Percentiles rank a stretch among this genome's conserved stretches.
Conservation (phyloP, 2,329 filamentous ascomycete species). For the Conoideocrella luteorostrata region DNA sequence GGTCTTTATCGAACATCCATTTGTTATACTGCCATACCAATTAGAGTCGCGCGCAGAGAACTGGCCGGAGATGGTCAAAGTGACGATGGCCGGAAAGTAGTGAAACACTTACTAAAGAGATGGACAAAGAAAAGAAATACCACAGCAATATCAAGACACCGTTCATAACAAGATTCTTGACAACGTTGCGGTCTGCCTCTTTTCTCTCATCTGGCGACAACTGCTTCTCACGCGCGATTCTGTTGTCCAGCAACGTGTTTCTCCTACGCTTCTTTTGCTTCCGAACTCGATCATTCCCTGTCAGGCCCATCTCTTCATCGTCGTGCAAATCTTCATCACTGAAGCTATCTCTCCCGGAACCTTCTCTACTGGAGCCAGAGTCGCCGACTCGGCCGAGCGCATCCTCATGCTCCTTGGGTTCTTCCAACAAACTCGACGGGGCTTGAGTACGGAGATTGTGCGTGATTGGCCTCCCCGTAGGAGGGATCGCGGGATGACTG, state of each 20-base stretch:
- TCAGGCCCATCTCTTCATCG: conserved; percentile 86
- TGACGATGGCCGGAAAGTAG: neutral
- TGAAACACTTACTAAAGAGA: conserved; percentile 66
- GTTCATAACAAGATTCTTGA: conserved; percentile 66
- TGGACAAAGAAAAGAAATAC: conserved; percentile 87
- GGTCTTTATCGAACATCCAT: conserved; percentile 92
- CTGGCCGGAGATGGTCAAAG: too few relatives aligned
- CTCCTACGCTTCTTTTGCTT: conserved; percentile 60
- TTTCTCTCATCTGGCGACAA: conserved; percentile 67
- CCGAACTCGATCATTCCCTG: conserved; percentile 62
- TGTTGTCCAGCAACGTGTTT: conserved; percentile 63
- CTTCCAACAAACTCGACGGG: conserved; percentile 24
- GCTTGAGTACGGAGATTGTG: conserved; percentile 9
- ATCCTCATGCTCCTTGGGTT: conserved; percentile 34
- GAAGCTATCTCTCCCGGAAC: conserved; percentile 45
- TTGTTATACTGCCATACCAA: conserved; percentile 76
- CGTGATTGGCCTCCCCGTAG: conserved; percentile 12
- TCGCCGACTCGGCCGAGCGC: conserved; percentile 9
- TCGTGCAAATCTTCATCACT: conserved; percentile 71
- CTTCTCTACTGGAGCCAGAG: conserved; percentile 17
- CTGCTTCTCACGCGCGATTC: conserved; percentile 54
- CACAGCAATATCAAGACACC: conserved; percentile 76
- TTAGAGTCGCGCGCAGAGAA: conserved; percentile 13
- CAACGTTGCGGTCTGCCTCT: conserved; percentile 66
- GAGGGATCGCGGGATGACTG: conserved; percentile 16